Base-by-base conservation (phyloP, 768 basidiomycete genomes). In the Boletus barrowsii region DNA sequence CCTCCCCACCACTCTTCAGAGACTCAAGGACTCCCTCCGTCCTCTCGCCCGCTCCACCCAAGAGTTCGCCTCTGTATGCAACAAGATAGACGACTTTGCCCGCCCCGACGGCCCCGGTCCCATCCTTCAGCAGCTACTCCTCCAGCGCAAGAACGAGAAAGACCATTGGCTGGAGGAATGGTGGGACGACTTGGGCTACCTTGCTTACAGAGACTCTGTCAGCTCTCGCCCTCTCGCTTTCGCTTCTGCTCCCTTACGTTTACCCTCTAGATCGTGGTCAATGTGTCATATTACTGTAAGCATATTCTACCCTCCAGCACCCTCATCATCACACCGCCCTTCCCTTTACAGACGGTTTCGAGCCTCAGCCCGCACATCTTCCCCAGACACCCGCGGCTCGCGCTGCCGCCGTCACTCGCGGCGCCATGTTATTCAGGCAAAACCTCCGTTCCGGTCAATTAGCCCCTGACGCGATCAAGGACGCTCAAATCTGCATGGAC, bases 201-300 rank as follows among this genome's bases (percentile, higher is more conserved):
- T 94, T 62, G 79, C 83, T 5, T 98, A 94, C 68, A 76, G 94
- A 49, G 94, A 95, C 61, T 86, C 91, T 47, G 90, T 90, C 60
- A 49, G 84, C 65, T 22, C 10, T 49, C 30, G 17, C 30, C 18
- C 20, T 46, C 17, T 46, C 17, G 51, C 24, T 47, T 15, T n/a
- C 18, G 4, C 44, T 2, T 54, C 30, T 14, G 39, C 10, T 35
- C 48, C 42, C 55, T 57, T 42, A 59, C 43, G n/a, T 33, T 3
- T 26, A 36, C 40, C 37, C 14, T 55, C 79, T 37, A 83, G 86
- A 86, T 93, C 51, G 85, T 95, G 1, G 79, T 95, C 39, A 92
- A 95, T 61, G 92, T 95, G 11, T 94, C 90, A n/a, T 96, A 97
- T 72, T 97, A 91, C 62, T 97, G 94, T 88, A 68, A 50, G 80